These are phyloP conservation scores for Forsythia suspensa DNA, from an alignment of 257 asterid genomes.

Conservation along the genomic window DNA sequence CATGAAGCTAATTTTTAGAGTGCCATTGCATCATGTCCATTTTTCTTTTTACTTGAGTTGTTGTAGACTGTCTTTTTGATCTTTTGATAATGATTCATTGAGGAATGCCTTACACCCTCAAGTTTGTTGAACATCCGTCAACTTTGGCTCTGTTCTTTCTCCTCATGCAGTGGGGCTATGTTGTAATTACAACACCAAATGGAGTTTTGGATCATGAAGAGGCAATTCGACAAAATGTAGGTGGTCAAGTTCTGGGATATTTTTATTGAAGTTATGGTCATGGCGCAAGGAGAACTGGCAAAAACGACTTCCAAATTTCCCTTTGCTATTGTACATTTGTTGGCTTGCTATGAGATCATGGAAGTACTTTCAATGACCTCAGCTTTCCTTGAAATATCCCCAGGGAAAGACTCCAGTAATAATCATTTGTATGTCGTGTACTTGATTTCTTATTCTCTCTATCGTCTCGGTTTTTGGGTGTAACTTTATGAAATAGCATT, in stretches of 20 bases:
- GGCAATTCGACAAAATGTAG: slow-evolving; percentile 78
- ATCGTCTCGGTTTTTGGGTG: neutral
- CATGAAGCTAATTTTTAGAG: neutral
- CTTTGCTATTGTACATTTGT: slow-evolving; percentile 6
- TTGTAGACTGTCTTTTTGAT: neutral
- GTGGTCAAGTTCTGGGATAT: slow-evolving; percentile 97
- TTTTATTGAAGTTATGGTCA: slow-evolving; percentile 51
- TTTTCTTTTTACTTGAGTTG: neutral
- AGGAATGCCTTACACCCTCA: neutral
- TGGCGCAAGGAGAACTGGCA: slow-evolving; percentile 15
- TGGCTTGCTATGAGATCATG: neutral
- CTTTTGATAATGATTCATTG: neutral
- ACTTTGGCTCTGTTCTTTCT: slow-evolving; percentile 1
- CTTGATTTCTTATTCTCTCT: neutral
- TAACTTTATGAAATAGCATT: neutral
- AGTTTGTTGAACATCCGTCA: neutral
- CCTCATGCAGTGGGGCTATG: slow-evolving; percentile 88
- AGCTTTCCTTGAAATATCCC: neutral
- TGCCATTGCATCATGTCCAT: neutral
- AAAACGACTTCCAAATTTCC: slow-evolving; percentile 9
- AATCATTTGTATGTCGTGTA: neutral
- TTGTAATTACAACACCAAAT: slow-evolving; percentile 87
- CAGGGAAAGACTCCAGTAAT: neutral
- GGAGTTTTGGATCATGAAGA: slow-evolving; percentile 97
- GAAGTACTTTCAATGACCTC: neutral